These are phyloP conservation scores for Blastomyces percursus DNA, from an alignment of 2,329 filamentous ascomycete species.

Conservation along the genomic window DNA sequence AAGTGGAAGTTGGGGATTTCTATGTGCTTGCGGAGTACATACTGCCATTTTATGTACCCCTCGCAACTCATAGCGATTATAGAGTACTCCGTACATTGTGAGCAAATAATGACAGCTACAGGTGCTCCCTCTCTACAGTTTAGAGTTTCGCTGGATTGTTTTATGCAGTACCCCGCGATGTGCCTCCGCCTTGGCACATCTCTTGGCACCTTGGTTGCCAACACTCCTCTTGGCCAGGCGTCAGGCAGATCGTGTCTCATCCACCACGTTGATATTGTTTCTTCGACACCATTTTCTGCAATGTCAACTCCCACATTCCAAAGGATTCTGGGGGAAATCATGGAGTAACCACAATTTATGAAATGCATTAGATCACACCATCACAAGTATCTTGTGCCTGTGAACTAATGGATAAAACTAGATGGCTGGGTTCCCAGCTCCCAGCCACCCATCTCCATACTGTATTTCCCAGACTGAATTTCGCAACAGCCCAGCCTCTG, in stretches of 20 bases:
- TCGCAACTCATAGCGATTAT: background rate
- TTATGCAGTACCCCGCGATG: too few relatives aligned
- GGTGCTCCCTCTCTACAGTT: background rate
- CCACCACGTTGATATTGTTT: background rate
- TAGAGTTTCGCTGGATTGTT: background rate
- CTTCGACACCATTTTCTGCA: background rate
- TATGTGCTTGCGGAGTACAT: background rate
- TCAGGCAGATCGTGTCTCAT: background rate
- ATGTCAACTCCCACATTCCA: background rate
- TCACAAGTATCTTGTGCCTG: background rate
- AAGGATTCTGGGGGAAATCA: background rate
- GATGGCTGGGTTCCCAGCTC: slow-evolving; percentile 12
- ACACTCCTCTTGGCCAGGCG: background rate
- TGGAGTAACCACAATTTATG: background rate
- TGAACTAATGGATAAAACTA: background rate
- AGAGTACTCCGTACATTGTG: background rate
- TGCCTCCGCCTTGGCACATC: background rate
- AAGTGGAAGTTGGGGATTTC: background rate
- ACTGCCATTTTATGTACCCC: background rate
- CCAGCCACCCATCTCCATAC: slow-evolving; percentile 7
- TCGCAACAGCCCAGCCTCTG: slow-evolving; percentile 6
- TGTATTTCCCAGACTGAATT: background rate
- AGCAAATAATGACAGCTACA: background rate
- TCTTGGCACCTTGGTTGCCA: background rate
- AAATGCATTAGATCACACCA: background rate